Percentiles rank a stretch among this genome's conserved stretches.
Evolutionary conservation across 1,139 yeast species (phyloP).

Genomic region (Saccharomyces hybrid): DNA sequence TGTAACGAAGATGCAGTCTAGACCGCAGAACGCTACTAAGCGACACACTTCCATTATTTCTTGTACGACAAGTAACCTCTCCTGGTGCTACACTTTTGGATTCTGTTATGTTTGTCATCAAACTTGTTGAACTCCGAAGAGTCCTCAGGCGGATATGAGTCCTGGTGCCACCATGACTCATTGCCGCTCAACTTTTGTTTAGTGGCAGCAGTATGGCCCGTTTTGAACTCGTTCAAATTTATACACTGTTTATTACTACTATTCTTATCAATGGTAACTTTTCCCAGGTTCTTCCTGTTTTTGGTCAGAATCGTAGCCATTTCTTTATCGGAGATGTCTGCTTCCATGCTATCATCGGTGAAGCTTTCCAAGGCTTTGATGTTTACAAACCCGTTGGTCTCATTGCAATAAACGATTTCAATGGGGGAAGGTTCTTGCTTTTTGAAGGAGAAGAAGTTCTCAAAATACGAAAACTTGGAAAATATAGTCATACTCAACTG

Average conservation of each 20-base stretch:
- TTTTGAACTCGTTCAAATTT: not conserved
- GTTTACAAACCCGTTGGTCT: slow-evolving; percentile 12
- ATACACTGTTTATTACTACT: not conserved
- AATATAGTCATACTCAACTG: not conserved
- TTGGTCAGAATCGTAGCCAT: slow-evolving; percentile 10
- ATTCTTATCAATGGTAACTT: slow-evolving; percentile 1
- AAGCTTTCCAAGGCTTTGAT: slow-evolving; percentile 4
- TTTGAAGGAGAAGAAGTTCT: not conserved
- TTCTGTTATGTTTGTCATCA: slow-evolving; percentile 13
- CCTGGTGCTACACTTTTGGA: slow-evolving; percentile 9
- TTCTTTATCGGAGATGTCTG: slow-evolving; percentile 13
- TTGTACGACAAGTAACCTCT: slow-evolving; percentile 5
- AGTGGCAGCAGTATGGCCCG: not conserved
- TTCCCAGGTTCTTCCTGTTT: slow-evolving; percentile 3
- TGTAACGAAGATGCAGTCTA: not conserved
- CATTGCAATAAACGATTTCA: slow-evolving; percentile 7
- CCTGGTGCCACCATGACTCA: not conserved
- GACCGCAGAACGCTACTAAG: no score
- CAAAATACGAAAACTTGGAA: not conserved
- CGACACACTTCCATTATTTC: not conserved
- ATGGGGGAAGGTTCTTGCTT: not conserved
- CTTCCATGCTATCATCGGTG: slow-evolving; percentile 8
- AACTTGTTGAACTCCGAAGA: slow-evolving; percentile 11
- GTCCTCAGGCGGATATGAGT: slow-evolving; percentile 8
- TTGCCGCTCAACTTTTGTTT: not conserved